Percentiles rank a stretch among this genome's conserved stretches.
Evolutionary conservation across 305 asterid species (phyloP).

Genomic region (Salvia sclarea): DNA sequence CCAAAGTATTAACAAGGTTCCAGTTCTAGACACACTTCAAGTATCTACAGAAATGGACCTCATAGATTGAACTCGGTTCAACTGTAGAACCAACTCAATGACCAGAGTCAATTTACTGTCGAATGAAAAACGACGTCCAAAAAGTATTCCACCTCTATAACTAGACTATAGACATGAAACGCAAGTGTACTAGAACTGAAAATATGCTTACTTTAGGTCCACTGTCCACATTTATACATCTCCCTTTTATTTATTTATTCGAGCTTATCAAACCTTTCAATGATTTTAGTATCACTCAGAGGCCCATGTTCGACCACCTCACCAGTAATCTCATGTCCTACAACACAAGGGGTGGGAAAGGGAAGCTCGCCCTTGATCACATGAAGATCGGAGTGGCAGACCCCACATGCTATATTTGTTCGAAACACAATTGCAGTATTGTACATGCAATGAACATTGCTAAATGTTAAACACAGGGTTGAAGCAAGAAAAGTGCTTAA

Average conservation of each 20-base stretch:
- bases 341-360: slow-evolving; percentile 89
- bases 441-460: slow-evolving; percentile 11
- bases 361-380: slow-evolving; percentile 97
- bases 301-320: slow-evolving; percentile 95
- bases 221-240: no score
- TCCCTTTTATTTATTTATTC: no score
- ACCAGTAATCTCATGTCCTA: slow-evolving; percentile 98
- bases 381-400: slow-evolving; percentile 95
- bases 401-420: slow-evolving; percentile 83
- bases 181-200: neutral
- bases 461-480: neutral
- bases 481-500: no score
- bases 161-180: no score
- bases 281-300: slow-evolving; percentile 64
- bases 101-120: neutral
- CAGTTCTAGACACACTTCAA: neutral
- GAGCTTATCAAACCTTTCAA: slow-evolving; percentile 55
- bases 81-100: neutral
- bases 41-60: neutral
- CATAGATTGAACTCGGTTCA: neutral
- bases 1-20: neutral
- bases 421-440: slow-evolving; percentile 29
- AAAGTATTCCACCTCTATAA: neutral
- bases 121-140: no score
- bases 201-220: neutral